Base-by-base conservation (phyloP, 2,329 filamentous ascomycete genomes). In the Aspergillus glaucus region DNA sequence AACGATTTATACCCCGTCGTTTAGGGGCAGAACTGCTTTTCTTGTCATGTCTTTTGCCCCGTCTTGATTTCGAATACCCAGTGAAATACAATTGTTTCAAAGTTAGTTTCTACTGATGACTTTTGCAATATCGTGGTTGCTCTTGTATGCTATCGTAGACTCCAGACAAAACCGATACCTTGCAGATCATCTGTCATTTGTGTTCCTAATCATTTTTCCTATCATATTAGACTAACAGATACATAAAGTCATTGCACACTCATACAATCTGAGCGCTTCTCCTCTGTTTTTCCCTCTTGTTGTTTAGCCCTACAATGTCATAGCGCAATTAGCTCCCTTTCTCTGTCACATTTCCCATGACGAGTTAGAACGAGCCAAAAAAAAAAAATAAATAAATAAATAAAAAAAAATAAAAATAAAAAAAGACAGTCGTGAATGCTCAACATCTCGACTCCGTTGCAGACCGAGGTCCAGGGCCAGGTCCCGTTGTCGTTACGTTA, bases 11-110 rank as follows among this genome's bases (percentile, higher is more conserved):
- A 37, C 36, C 22, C 42, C 34, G 43, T 44, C 49, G 48, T 46
- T 47, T 46, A 46, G 48, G 43, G 48, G 46, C 48, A 43, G 41
- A 43, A 43, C 15, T 43, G 22, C 5, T 43, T 24, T 43, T 30
- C 22, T 17, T 39, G 24, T 19, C 21, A 43, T 43, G 7, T 26
- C 41, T 40, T 40, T 40, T 40, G 37, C 37, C 37, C 37, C 37
- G 3, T 22, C 10, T 17, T 37, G 34, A 6, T 37, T 37, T 17
- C 4, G 34, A 37, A 37, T 37, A 37, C 17, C 17, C n/a, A 37
- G 3, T 37, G 34, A 15, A n/a, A 37, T 37, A 37, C 17, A 30
- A 17, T 17, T 37, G 9, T 17, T 37, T 6, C n/a, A n/a, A 15
- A 15, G 6, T 37, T 37, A 15, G 1, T 30, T 30, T 30, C 9